phyloP scores from a whole-genome alignment of 352 stramenopile species.

The Aphanomyces cochlioides region DNA sequence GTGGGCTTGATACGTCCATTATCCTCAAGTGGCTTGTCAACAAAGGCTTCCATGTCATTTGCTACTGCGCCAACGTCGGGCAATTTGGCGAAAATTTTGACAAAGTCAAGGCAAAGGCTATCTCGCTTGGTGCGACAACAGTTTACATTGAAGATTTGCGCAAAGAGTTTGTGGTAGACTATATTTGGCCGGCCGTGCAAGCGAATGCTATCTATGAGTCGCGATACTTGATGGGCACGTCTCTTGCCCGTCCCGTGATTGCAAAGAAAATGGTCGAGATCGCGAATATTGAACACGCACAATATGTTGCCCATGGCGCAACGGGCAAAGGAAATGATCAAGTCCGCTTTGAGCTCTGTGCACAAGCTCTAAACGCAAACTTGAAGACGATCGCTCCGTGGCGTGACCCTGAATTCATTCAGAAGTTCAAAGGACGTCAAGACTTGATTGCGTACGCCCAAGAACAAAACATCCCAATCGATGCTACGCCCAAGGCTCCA shows the following conservation, averaged over 20 bases:
- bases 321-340: conserved; percentile 99
- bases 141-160: conserved; percentile 97
- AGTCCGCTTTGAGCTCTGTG: conserved; percentile 98
- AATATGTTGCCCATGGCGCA: conserved; percentile 95
- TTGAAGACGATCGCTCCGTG: conserved; percentile 97
- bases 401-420: conserved; percentile 97
- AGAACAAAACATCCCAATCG: conserved; percentile 96
- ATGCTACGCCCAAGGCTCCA: conserved; percentile 95
- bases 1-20: conserved; percentile 97
- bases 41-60: conserved; percentile 98
- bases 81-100: conserved; percentile 95
- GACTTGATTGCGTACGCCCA: conserved; percentile 96
- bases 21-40: conserved; percentile 98
- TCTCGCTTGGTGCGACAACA: conserved; percentile 71
- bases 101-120: conserved; percentile 90
- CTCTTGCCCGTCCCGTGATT: conserved; percentile 97
- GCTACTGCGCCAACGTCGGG: conserved; percentile 98
- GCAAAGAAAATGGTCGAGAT: conserved; percentile 96
- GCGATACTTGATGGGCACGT: conserved; percentile 96
- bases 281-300: conserved; percentile 83
- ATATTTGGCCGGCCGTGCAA: conserved; percentile 93
- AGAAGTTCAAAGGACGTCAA: conserved; percentile 96
- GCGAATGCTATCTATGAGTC: conserved; percentile 98
- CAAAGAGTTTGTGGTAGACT: conserved; percentile 94
- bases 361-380: conserved; percentile 92